A percentile compares a stretch with the other conserved stretches of the same genome.
These are phyloP conservation scores for Sclerotinia trifoliorum DNA, from an alignment of 2,329 filamentous ascomycete genomes.

Conservation along the genomic window DNA sequence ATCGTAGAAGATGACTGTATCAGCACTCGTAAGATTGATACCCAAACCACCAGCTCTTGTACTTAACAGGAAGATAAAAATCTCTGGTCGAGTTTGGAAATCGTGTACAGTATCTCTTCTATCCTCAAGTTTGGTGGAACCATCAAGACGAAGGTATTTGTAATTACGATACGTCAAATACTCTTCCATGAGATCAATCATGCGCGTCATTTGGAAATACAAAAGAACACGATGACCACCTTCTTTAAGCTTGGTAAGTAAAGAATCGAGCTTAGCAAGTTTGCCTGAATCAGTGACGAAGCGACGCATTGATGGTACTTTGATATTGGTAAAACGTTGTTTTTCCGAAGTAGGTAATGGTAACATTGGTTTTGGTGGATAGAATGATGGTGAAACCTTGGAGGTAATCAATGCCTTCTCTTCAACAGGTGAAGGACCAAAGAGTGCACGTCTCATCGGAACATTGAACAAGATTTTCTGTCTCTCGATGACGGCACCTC, in stretches of 20 bases:
- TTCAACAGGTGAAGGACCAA: constrained; percentile 60
- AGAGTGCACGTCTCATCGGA: constrained; percentile 71
- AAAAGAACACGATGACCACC: constrained; percentile 89
- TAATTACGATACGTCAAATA: constrained; percentile 98
- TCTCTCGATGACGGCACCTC: constrained; percentile 62
- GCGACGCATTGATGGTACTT: constrained; percentile 92
- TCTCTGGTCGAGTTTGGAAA: constrained; percentile 91
- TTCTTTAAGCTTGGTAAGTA: constrained; percentile 87
- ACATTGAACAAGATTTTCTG: constrained; percentile 77
- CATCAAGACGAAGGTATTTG: constrained; percentile 95
- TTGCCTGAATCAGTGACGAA: constrained; percentile 99
- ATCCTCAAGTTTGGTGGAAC: constrained; percentile 95
- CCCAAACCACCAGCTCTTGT: constrained; percentile 96
- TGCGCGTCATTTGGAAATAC: constrained; percentile 99
- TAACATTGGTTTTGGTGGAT: constrained; percentile 65
- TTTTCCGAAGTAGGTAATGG: constrained; percentile 79
- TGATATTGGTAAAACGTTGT: constrained; percentile 83
- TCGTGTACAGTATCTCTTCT: constrained; percentile 93
- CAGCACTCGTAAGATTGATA: constrained; percentile 94
- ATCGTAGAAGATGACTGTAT: constrained; percentile 99
- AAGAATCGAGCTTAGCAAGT: constrained; percentile 82
- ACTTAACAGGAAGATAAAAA: constrained; percentile 95
- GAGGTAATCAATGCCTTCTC: constrained; percentile 74
- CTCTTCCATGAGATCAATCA: constrained; percentile 99
- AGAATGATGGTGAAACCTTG: constrained; percentile 64